Conservation (phyloP, 2,329 filamentous ascomycete genomes). For the Aspergillus pseudotamarii region DNA sequence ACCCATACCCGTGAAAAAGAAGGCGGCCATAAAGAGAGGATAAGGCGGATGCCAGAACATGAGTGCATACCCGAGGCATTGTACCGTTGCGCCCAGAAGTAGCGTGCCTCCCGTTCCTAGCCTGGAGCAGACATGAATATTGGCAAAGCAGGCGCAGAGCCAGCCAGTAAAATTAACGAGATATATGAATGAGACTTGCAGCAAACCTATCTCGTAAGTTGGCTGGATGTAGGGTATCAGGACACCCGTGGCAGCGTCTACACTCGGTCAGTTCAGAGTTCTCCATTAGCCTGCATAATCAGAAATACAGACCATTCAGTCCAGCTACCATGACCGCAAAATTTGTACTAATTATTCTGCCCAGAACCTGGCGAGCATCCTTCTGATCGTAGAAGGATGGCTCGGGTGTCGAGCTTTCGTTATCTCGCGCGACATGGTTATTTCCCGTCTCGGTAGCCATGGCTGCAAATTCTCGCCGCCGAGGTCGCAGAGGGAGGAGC, state of each 20-base stretch:
- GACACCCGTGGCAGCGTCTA: conserved; percentile 27
- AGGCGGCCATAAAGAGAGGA: conserved; percentile 24
- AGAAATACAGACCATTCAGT: conserved; percentile 21
- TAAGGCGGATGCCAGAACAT: conserved; percentile 28
- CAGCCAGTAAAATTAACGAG: conserved; percentile 27
- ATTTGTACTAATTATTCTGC: conserved; percentile 25
- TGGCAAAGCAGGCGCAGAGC: conserved; percentile 25
- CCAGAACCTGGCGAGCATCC: conserved; percentile 21
- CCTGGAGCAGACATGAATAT: conserved; percentile 28
- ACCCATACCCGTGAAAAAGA: conserved; percentile 27
- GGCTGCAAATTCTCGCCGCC: not conserved
- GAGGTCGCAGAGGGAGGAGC: not conserved
- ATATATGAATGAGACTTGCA: conserved; percentile 27
- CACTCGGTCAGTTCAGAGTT: not conserved
- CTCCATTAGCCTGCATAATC: too few species aligned
- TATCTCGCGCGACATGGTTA: not conserved
- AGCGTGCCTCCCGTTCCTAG: conserved; percentile 27
- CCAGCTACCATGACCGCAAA: conserved; percentile 22
- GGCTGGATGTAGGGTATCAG: conserved; percentile 29
- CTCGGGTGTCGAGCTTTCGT: conserved; percentile 1
- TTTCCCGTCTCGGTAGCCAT: conserved; percentile 1
- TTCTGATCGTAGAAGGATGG: conserved; percentile 16
- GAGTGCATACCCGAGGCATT: conserved; percentile 24
- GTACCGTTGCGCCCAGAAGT: conserved; percentile 21
- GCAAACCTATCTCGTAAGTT: conserved; percentile 23